A percentile compares a stretch with the other conserved stretches of the same genome.
Conservation (phyloP, 192 early-diverging fungal species). For the Coemansia javaensis region DNA sequence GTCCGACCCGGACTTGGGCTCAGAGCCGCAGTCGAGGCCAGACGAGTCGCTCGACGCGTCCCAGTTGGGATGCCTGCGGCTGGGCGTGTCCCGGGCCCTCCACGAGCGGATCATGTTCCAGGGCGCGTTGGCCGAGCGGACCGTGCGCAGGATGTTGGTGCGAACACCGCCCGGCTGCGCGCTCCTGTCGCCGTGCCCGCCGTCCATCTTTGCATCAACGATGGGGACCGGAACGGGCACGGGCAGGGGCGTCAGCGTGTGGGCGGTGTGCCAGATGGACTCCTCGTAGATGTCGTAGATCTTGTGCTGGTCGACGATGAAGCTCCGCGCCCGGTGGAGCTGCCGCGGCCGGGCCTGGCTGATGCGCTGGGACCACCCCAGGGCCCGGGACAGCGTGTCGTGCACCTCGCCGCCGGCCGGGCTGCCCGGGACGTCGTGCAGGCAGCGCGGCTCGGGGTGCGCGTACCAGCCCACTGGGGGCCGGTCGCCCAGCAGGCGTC, state of each 20-base stretch:
- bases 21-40: no score
- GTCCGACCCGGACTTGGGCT: no score
- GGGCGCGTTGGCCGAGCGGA: slow-evolving; percentile 17
- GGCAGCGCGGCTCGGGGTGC: slow-evolving; percentile 33
- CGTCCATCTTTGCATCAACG: background rate
- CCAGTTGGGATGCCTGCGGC: slow-evolving; percentile 7
- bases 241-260: background rate
- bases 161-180: no score
- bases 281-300: slow-evolving; percentile 51
- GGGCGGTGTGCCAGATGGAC: slow-evolving; percentile 37
- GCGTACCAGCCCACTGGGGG: slow-evolving; percentile 7
- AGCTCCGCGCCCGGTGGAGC: slow-evolving; percentile 10
- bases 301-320: slow-evolving; percentile 38
- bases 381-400: slow-evolving; percentile 19
- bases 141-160: slow-evolving; percentile 15
- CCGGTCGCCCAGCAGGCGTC: slow-evolving; percentile 2
- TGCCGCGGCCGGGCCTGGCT: slow-evolving; percentile 9
- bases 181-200: background rate
- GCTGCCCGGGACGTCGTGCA: slow-evolving; percentile 35
- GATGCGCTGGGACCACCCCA: slow-evolving; percentile 38
- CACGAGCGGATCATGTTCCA: slow-evolving; percentile 31
- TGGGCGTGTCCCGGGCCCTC: slow-evolving; percentile 7
- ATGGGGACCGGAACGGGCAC: background rate
- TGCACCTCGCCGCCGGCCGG: slow-evolving; percentile 13
- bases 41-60: slow-evolving; percentile 17